Evolutionary conservation across 208 protist genomes (phyloP).

Genomic region (Leishmania arabica): DNA sequence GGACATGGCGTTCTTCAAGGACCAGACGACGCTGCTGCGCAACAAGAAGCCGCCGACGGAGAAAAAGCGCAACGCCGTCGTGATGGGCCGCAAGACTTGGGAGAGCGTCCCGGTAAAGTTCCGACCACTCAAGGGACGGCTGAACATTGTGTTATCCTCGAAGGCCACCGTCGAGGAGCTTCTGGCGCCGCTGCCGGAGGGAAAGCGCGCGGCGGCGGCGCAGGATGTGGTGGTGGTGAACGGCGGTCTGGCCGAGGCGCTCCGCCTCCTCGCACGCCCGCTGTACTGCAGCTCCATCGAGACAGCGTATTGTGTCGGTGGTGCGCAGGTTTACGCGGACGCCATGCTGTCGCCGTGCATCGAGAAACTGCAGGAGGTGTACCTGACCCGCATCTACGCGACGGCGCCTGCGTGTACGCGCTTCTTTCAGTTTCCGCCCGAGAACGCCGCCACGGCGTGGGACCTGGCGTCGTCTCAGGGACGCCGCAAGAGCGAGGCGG

Average conservation of each 20-base stretch:
- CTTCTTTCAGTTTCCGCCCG: conserved; percentile 61
- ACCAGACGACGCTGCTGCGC: conserved; percentile 77
- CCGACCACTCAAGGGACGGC: conserved; percentile 85
- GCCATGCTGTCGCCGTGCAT: conserved; percentile 66
- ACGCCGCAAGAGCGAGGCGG: conserved; percentile 32
- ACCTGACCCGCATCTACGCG: conserved; percentile 65
- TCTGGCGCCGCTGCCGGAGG: conserved; percentile 43
- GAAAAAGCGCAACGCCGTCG: conserved; percentile 91
- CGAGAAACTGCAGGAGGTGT: conserved; percentile 62
- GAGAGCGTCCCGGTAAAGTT: conserved; percentile 93
- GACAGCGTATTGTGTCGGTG: conserved; percentile 94
- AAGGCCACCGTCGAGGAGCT: conserved; percentile 44
- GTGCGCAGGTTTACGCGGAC: conserved; percentile 86
- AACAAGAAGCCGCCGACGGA: conserved; percentile 52
- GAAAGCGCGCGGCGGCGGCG: conserved; percentile 46
- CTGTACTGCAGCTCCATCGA: conserved; percentile 66
- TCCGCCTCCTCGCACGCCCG: conserved; percentile 57
- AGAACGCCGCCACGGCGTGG: conserved; percentile 32
- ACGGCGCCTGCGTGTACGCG: conserved; percentile 49
- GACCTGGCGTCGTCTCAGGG: conserved; percentile 42
- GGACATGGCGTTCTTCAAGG: conserved; percentile 89
- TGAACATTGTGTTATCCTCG: conserved; percentile 93
- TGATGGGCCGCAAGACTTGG: conserved; percentile 98
- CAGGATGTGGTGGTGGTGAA: conserved; percentile 55
- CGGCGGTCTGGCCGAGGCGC: conserved; percentile 57